Percentiles rank a stretch among this genome's conserved stretches.
phyloP scores from a whole-genome alignment of 805 yeast species.

The Candida parachauliodes region DNA sequence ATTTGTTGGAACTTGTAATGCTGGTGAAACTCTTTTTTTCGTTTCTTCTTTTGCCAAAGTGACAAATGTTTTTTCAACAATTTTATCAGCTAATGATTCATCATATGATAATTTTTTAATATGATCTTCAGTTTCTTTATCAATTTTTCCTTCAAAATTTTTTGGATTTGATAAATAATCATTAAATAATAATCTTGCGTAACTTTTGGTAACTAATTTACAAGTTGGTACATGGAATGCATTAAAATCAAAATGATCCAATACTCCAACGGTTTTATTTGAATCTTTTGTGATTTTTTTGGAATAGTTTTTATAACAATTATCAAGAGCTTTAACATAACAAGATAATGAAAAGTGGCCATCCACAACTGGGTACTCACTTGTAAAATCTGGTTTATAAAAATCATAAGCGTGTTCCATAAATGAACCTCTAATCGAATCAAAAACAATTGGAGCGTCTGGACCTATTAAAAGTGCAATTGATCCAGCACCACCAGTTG shows the following conservation, averaged over 20 bases:
- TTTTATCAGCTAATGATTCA: slow-evolving; percentile 72
- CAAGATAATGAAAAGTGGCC: slow-evolving; percentile 94
- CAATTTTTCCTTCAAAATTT: slow-evolving; percentile 42
- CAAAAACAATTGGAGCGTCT: slow-evolving; percentile 94
- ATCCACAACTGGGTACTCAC: slow-evolving; percentile 96
- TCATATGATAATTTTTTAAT: slow-evolving; percentile 64
- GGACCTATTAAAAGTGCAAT: slow-evolving; percentile 95
- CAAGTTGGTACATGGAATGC: slow-evolving; percentile 99
- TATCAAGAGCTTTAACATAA: slow-evolving; percentile 90
- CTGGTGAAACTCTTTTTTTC: slow-evolving; percentile 70
- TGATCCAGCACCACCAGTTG: slow-evolving; percentile 99
- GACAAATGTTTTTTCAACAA: slow-evolving; percentile 81
- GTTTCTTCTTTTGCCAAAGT: slow-evolving; percentile 67
- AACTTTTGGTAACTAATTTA: slow-evolving; percentile 89
- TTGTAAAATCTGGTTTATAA: slow-evolving; percentile 94
- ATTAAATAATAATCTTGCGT: slow-evolving; percentile 85
- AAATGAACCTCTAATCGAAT: slow-evolving; percentile 81
- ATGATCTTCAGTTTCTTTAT: slow-evolving; percentile 49
- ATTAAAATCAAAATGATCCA: slow-evolving; percentile 77
- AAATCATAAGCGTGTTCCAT: slow-evolving; percentile 98
- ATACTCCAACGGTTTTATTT: slow-evolving; percentile 52
- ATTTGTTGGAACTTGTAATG: slow-evolving; percentile 86
- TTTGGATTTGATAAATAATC: slow-evolving; percentile 76
- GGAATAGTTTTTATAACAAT: slow-evolving; percentile 78
- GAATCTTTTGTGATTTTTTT: slow-evolving; percentile 58